Percentiles rank a stretch among this genome's conserved stretches.
phyloP scores from a whole-genome alignment of 768 basidiomycete genomes.

The Termitomyces heimii region DNA sequence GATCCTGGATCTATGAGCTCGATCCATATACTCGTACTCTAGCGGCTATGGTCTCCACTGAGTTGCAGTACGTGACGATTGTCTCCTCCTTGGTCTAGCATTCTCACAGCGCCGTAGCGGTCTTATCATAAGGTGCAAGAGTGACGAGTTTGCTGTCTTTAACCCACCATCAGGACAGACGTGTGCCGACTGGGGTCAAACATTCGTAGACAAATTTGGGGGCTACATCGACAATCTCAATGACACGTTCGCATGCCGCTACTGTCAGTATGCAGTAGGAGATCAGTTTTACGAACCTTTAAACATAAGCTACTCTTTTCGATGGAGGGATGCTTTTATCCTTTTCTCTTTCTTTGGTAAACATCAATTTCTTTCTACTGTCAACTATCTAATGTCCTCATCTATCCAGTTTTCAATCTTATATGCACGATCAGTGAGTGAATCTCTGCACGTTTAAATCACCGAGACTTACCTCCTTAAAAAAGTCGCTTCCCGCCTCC shows the following conservation, averaged over 20 bases:
- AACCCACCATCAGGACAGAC: slow-evolving; percentile 70
- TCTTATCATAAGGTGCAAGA: slow-evolving; percentile 54
- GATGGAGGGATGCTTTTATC: slow-evolving; percentile 70
- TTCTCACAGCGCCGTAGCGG: slow-evolving; percentile 35
- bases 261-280: slow-evolving; percentile 65
- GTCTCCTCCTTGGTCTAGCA: background rate
- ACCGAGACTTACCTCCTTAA: background rate
- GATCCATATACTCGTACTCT: slow-evolving; percentile 67
- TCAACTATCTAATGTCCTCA: background rate
- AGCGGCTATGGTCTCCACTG: slow-evolving; percentile 71
- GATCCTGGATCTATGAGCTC: slow-evolving; percentile 72
- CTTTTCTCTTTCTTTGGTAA: slow-evolving; percentile 55
- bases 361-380: slow-evolving; percentile 13
- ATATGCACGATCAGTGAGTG: slow-evolving; percentile 43
- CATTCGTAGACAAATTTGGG: slow-evolving; percentile 55
- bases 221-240: slow-evolving; percentile 72
- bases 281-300: slow-evolving; percentile 67
- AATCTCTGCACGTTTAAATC: too few species aligned
- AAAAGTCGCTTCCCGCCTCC: slow-evolving; percentile 59
- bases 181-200: slow-evolving; percentile 63
- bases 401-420: slow-evolving; percentile 58
- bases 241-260: slow-evolving; percentile 58
- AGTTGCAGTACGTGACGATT: slow-evolving; percentile 50
- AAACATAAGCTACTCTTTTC: slow-evolving; percentile 53
- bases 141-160: slow-evolving; percentile 68